Conservation (phyloP, 331 rosid species). For the Acacia pycnantha region DNA sequence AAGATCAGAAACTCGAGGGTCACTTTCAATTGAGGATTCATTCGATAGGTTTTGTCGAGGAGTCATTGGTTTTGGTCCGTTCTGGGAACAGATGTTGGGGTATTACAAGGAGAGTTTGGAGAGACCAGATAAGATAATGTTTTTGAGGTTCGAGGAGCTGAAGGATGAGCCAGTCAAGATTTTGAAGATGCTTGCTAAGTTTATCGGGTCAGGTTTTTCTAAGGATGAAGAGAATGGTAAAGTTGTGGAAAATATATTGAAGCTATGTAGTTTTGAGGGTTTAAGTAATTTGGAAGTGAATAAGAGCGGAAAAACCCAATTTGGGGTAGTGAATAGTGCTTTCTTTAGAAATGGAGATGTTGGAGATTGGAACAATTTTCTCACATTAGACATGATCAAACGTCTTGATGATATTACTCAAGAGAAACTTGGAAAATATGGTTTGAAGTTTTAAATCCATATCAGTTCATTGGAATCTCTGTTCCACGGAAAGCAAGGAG, state of each 20-base stretch:
- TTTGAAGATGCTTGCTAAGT: slow-evolving; percentile 30
- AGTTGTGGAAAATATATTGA: slow-evolving; percentile 13
- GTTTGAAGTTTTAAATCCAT: neutral
- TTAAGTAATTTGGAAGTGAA: slow-evolving; percentile 47
- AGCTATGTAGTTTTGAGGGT: slow-evolving; percentile 38
- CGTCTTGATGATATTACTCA: neutral
- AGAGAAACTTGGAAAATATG: slow-evolving; percentile 30
- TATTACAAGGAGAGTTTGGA: slow-evolving; percentile 44
- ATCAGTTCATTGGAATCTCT: neutral
- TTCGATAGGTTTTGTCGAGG: slow-evolving; percentile 38
- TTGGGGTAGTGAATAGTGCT: slow-evolving; percentile 23
- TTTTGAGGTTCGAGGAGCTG: slow-evolving; percentile 40
- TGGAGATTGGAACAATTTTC: slow-evolving; percentile 37
- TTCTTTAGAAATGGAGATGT: slow-evolving; percentile 37
- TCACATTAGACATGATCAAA: slow-evolving; percentile 28
- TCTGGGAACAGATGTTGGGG: slow-evolving; percentile 47
- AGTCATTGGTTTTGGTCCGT: slow-evolving; percentile 33
- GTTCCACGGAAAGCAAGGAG: neutral
- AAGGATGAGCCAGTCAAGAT: slow-evolving; percentile 11
- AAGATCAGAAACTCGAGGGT: neutral
- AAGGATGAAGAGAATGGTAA: slow-evolving; percentile 19
- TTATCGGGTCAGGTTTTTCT: slow-evolving; percentile 41
- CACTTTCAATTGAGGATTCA: slow-evolving; percentile 28
- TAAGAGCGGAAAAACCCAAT: slow-evolving; percentile 13
- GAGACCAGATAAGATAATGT: slow-evolving; percentile 25